Percentiles rank a stretch among this genome's conserved stretches.
Evolutionary conservation across 345 rosid genomes (phyloP).

Genomic region (Arabis hirsuta): DNA sequence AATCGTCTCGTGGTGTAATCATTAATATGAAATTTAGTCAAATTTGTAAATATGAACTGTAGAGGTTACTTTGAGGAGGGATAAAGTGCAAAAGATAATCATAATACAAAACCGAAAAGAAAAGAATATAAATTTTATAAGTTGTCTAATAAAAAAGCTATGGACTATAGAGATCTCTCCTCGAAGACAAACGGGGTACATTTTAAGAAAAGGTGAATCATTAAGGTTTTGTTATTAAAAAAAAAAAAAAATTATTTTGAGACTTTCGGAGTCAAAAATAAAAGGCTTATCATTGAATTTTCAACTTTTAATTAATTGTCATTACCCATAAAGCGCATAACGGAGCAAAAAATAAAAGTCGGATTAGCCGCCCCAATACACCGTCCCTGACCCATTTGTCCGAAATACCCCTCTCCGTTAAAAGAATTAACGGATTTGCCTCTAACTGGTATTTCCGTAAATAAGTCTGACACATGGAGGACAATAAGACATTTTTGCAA

Average conservation of each 20-base stretch:
- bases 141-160: slow-evolving; percentile 4
- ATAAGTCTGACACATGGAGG: slow-evolving; percentile 17
- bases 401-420: slow-evolving; percentile 17
- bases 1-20: slow-evolving; percentile 17
- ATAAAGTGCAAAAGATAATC: slow-evolving; percentile 49
- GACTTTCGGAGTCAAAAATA: slow-evolving; percentile 55
- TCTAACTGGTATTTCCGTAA: slow-evolving; percentile 29
- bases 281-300: slow-evolving; percentile 41
- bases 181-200: slow-evolving; percentile 41
- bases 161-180: slow-evolving; percentile 34
- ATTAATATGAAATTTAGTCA: background rate
- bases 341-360: slow-evolving; percentile 27
- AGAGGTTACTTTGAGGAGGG: slow-evolving; percentile 54
- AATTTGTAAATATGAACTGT: slow-evolving; percentile 1
- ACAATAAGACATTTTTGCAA: slow-evolving; percentile 30
- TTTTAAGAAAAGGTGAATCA: slow-evolving; percentile 43
- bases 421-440: slow-evolving; percentile 29
- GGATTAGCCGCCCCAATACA: slow-evolving; percentile 38
- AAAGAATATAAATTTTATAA: slow-evolving; percentile 11
- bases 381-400: slow-evolving; percentile 20
- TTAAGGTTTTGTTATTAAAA: slow-evolving; percentile 25
- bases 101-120: slow-evolving; percentile 35
- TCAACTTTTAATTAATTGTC: slow-evolving; percentile 3
- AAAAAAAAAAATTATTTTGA: slow-evolving; percentile 43
- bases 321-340: slow-evolving; percentile 36